Evolutionary conservation across 202 grass and related monocot species (phyloP), one percentile per base, ranked within the genome.

Genomic region (Eragrostis tef): DNA sequence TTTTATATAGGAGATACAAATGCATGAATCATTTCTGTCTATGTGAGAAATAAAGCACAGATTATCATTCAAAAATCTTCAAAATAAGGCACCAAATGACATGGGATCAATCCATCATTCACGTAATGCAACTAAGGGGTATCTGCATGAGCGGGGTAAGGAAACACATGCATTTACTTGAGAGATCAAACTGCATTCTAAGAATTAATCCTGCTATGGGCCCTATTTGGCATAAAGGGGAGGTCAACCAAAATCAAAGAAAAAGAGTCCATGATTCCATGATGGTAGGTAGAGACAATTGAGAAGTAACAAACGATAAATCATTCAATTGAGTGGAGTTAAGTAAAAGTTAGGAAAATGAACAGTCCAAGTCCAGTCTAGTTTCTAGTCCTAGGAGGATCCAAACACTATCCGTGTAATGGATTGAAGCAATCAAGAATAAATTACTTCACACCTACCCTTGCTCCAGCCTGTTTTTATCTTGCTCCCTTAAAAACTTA

Each of bases 1-100:
- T 20, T 14, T 12, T 11, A 3, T 67, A 87, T 62, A 20, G 22
- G 29, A 57, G 6, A 71, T 57, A 77, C n/a, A 41, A 45, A n/a
- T 41, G 77, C 39, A 82, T 41, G 72, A 22, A 21, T 20, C 3
- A 50, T 41, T 63, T 44, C 34, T 31, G 50, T 61, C 44, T 48
- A 52, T 58, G n/a, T 48, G 67, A 79, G 41, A 76, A 73, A 83
- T 61, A 49, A 11, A 71, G 43, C 57, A 10, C 57, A 56, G 22
- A 1, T 39, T 77, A 65, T 13, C 74, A 72, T 71, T 49, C 41
- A 8, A 59, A 73, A 39, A 14, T 51, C 21, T 71, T 27, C 11
- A 65, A 64, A 58, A 65, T 66, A 25, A 74, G 49, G 56, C 64
- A 68, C 16, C 50, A 14, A 14, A 64, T 42, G 47, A 76, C 17